Conservation (phyloP, 1,139 yeast species). For the Scheffersomyces parashehatae region DNA sequence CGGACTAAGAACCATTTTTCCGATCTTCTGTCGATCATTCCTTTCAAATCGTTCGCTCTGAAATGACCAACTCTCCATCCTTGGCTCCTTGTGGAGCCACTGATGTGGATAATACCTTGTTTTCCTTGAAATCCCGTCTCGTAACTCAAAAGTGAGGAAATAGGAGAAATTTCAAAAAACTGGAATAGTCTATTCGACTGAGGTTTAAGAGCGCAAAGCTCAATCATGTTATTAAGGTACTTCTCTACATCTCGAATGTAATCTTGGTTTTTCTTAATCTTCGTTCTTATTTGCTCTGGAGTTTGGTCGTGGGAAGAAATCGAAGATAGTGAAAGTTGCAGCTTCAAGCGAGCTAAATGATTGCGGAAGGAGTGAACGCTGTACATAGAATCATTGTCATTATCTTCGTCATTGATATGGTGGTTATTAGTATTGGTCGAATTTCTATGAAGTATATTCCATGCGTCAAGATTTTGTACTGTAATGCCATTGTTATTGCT, state of each 20-base stretch:
- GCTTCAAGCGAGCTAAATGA: constrained; percentile 30
- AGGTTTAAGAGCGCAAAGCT: constrained; percentile 65
- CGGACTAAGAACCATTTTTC: constrained; percentile 91
- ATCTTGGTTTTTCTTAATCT: constrained; percentile 33
- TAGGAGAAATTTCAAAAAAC: constrained; percentile 86
- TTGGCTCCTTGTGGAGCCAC: constrained; percentile 81
- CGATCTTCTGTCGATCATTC: constrained; percentile 86
- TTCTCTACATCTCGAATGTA: constrained; percentile 50
- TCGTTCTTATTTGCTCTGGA: constrained; percentile 30
- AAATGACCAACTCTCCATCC: constrained; percentile 97
- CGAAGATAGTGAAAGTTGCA: constrained; percentile 29
- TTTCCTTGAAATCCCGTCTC: constrained; percentile 84
- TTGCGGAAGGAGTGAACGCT: constrained; percentile 23
- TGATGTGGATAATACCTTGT: constrained; percentile 80
- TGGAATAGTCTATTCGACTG: constrained; percentile 82
- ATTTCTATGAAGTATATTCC: constrained; percentile 8
- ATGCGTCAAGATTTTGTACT: not conserved
- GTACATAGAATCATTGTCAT: constrained; percentile 17
- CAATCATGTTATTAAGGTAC: constrained; percentile 64
- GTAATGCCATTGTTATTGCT: not conserved
- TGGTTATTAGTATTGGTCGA: not conserved
- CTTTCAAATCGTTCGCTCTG: constrained; percentile 72
- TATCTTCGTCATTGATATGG: constrained; percentile 3
- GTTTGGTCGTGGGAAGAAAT: constrained; percentile 26
- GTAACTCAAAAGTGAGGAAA: constrained; percentile 78